Conservation (phyloP, 1,284 basidiomycete species). For the Trichosporon sp. region DNA sequence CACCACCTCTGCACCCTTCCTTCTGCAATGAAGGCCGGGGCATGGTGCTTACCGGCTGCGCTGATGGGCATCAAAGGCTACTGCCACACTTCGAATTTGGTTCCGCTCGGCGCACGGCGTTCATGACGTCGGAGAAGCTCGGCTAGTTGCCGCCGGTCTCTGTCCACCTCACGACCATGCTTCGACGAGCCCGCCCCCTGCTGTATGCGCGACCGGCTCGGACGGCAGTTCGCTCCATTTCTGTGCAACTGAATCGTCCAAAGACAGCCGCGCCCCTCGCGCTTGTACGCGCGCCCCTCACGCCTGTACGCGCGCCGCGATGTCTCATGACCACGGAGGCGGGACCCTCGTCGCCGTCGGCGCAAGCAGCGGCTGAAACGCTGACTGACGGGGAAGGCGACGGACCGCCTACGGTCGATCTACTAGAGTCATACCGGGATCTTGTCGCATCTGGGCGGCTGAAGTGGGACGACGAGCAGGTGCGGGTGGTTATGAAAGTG, state of each 20-base stretch:
- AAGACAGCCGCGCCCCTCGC: not conserved
- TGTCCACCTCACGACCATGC: not conserved
- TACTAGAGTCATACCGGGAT: conserved; percentile 55
- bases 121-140: not conserved
- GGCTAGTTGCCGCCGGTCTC: not conserved
- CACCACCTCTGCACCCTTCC: too few species aligned
- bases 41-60: too few species aligned
- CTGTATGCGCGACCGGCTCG: not conserved
- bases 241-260: not conserved
- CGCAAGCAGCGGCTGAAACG: not conserved
- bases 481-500: conserved; percentile 62
- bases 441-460: conserved; percentile 57
- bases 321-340: not conserved
- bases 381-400: not conserved
- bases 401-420: conserved; percentile 37
- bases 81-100: not conserved
- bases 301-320: not conserved
- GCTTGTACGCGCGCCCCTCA: not conserved
- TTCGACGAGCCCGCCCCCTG: not conserved
- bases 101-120: not conserved
- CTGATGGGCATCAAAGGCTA: not conserved
- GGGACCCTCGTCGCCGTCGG: not conserved
- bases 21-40: too few species aligned
- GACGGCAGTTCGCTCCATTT: not conserved
- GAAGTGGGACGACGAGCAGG: conserved; percentile 62